A percentile compares a stretch with the other conserved stretches of the same genome.
Conservation (phyloP, 352 stramenopile species). For the Phytophthora palmivora region DNA sequence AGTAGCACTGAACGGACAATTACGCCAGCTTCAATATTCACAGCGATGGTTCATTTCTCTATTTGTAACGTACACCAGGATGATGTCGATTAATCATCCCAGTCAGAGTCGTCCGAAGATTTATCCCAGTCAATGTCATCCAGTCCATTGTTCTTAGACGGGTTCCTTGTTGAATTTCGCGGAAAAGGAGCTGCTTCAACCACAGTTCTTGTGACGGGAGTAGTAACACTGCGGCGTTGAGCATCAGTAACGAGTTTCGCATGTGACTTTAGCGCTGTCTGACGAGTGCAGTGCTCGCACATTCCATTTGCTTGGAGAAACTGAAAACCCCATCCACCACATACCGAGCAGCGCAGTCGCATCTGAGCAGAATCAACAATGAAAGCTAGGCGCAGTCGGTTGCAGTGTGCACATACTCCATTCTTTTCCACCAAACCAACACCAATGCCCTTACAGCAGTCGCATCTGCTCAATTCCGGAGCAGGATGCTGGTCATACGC, state of each 20-base stretch:
- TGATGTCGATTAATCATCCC: constrained; percentile 47
- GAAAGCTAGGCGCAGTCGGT: constrained; percentile 70
- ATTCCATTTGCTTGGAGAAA: too few relatives aligned
- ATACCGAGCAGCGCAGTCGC: constrained; percentile 55
- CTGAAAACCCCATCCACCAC: constrained; percentile 50
- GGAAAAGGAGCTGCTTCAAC: neutral
- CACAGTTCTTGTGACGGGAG: too few relatives aligned
- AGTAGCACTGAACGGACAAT: too few relatives aligned
- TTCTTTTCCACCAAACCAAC: constrained; percentile 78
- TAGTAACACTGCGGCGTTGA: too few relatives aligned
- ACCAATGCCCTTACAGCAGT: constrained; percentile 58
- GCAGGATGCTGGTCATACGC: constrained; percentile 28
- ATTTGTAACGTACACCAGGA: too few relatives aligned
- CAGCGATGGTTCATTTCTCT: too few relatives aligned
- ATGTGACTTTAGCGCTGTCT: neutral
- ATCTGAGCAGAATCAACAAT: constrained; percentile 75
- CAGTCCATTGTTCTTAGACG: neutral
- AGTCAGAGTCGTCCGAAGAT: constrained; percentile 56
- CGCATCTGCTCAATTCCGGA: constrained; percentile 54
- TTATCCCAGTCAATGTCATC: constrained; percentile 56
- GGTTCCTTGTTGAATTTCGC: too few relatives aligned
- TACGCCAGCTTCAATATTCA: too few relatives aligned
- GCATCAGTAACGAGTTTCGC: too few relatives aligned
- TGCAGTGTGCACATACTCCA: constrained; percentile 71
- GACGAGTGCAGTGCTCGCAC: too few relatives aligned